A percentile compares a stretch with the other conserved stretches of the same genome.
phyloP scores from a whole-genome alignment of 208 protist genomes.

The Leishmania martiniquensis region DNA sequence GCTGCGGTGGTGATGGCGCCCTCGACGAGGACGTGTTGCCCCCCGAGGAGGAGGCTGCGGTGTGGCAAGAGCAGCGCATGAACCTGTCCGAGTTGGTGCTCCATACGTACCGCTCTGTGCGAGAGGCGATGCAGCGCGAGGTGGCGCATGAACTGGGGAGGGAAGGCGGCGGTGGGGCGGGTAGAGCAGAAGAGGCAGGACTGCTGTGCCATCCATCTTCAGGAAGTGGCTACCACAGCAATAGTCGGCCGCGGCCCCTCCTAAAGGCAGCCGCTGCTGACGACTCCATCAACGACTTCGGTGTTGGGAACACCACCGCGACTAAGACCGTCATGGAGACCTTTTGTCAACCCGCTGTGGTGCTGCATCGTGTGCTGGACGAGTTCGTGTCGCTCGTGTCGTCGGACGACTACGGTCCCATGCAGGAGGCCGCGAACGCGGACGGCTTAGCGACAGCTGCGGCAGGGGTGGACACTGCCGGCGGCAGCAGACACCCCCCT shows the following conservation, averaged over 20 bases:
- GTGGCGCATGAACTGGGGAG: constrained; percentile 9
- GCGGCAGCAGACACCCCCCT: neutral
- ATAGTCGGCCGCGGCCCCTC: neutral
- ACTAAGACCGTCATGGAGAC: constrained; percentile 15
- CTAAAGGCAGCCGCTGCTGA: constrained; percentile 4
- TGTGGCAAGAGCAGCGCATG: constrained; percentile 33
- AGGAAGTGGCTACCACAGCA: neutral
- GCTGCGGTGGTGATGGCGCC: constrained; percentile 14
- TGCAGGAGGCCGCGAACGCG: constrained; percentile 11
- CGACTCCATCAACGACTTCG: constrained; percentile 22
- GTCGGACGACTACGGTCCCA: constrained; percentile 76
- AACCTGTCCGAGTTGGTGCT: constrained; percentile 56
- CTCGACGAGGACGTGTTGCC: constrained; percentile 22
- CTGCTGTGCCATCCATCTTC: neutral
- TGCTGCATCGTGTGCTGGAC: constrained; percentile 75
- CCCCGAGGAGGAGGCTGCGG: constrained; percentile 29
- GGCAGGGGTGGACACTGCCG: neutral
- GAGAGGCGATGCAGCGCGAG: constrained; percentile 15
- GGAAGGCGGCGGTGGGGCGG: constrained; percentile 2
- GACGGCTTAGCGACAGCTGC: neutral
- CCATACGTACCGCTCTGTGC: constrained; percentile 40
- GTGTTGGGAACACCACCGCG: constrained; percentile 12
- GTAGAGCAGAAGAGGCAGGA: neutral
- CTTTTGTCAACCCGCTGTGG: constrained; percentile 18
- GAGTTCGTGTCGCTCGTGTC: constrained; percentile 73